Conservation (phyloP, 768 basidiomycete species). For the Suillus hirtellus region DNA sequence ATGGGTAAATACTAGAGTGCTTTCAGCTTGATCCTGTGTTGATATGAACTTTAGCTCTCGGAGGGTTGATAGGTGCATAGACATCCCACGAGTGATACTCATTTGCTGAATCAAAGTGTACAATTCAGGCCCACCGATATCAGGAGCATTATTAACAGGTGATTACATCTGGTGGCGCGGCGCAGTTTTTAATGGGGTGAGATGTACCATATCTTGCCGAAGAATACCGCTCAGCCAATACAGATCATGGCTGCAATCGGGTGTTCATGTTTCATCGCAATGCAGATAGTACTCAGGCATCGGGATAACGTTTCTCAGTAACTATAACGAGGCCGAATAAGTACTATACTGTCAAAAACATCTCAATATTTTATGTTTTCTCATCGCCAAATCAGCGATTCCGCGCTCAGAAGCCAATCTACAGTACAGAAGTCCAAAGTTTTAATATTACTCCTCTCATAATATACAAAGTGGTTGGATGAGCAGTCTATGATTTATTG, state of each 20-base stretch:
- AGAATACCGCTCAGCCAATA: not conserved
- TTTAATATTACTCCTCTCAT: conserved; percentile 6
- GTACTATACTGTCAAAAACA: not conserved
- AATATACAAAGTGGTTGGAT: conserved; percentile 6
- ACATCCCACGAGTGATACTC: not conserved
- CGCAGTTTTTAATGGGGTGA: conserved; percentile 51
- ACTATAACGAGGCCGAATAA: not conserved
- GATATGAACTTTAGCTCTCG: conserved; percentile 18
- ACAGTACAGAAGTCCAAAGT: not conserved
- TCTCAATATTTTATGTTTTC: conserved; percentile 21
- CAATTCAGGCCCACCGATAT: conserved; percentile 57
- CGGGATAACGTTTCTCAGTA: conserved; percentile 4
- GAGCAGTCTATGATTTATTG: conserved; percentile 2
- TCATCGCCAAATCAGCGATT: conserved; percentile 1
- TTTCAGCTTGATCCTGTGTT: not conserved
- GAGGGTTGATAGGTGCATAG: conserved; percentile 22
- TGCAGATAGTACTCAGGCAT: conserved; percentile 25
- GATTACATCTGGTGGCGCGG: conserved; percentile 61
- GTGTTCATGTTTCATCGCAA: conserved; percentile 26
- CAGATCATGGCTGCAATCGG: conserved; percentile 27
- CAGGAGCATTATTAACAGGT: conserved; percentile 53
- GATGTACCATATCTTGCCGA: not conserved
- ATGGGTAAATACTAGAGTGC: conserved; percentile 37
- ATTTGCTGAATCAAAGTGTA: conserved; percentile 29
- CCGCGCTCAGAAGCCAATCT: conserved; percentile 4